A percentile compares a stretch with the other conserved stretches of the same genome.
Evolutionary conservation across 139 green algal species (phyloP).

Genomic region (Haematococcus sp.): DNA sequence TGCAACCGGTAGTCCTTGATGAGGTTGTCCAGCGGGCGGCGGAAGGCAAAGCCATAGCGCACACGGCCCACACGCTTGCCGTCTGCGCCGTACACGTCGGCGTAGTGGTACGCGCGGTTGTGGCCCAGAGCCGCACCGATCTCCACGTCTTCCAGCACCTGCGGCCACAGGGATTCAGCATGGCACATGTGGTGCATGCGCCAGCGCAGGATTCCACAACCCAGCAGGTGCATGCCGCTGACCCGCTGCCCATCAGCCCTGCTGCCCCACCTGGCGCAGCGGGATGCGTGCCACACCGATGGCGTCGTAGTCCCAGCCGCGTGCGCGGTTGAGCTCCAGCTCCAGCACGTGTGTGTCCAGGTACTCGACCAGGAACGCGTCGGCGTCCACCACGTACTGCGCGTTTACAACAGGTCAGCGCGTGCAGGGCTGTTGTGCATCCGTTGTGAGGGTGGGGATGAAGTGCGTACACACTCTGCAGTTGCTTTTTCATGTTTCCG

Average conservation of each 20-base stretch:
- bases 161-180: background rate
- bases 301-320: slow-evolving; percentile 52
- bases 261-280: slow-evolving; percentile 28
- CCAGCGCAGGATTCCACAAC: too few relatives aligned
- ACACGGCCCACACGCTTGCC: slow-evolving; percentile 40
- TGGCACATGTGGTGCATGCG: too few relatives aligned
- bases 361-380: slow-evolving; percentile 56
- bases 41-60: slow-evolving; percentile 48
- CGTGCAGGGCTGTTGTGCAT: background rate
- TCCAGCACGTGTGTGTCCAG: slow-evolving; percentile 46
- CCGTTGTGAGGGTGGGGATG: too few relatives aligned
- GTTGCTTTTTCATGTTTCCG: too few relatives aligned
- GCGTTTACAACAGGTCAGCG: background rate
- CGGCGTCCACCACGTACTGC: slow-evolving; percentile 52
- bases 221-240: too few relatives aligned
- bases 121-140: slow-evolving; percentile 43
- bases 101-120: slow-evolving; percentile 48
- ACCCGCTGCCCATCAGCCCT: too few relatives aligned
- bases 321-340: slow-evolving; percentile 46
- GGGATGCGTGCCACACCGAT: slow-evolving; percentile 40
- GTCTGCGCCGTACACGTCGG: slow-evolving; percentile 37
- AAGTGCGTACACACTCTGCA: too few relatives aligned
- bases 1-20: slow-evolving; percentile 10
- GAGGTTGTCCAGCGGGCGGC: slow-evolving; percentile 36
- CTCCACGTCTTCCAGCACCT: slow-evolving; percentile 48